Evolutionary conservation across 2,329 filamentous ascomycete genomes (phyloP), one percentile per base, ranked within the genome.

Genomic region (Hymenoscyphus albidus): DNA sequence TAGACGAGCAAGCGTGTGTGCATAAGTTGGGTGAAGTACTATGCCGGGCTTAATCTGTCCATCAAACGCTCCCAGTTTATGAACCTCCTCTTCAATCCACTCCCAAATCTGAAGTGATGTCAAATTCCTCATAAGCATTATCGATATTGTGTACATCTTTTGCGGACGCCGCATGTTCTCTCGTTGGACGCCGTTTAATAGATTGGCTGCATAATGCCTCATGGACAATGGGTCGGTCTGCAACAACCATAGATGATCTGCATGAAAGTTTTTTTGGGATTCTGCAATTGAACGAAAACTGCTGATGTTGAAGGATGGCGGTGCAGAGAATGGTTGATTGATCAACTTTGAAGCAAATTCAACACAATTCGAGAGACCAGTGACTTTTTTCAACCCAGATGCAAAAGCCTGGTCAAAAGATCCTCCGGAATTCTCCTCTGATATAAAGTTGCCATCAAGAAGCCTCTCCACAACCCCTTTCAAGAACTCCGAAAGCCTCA

Each of bases 261-360:
- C 40, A 32, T 61, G 40, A 4, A 59, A 4, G 42, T 64, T 32
- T 2, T 62, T 3, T 18, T 58, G 54, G 7, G 39, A 35, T 32
- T 58, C 32, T 5, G 57, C 56, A 14, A 67, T 58, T 7, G 64
- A 57, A 3, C 63, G 10, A 9, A 68, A 22, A 14, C 12, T 10
- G 1, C 58, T 3, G 5, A 64, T 35, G 32, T 60, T 54, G 14
- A 68, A 66, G 27, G 18, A 10, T 18, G 65, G 65, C 2, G 65
- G 65, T 5, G 58, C 58, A 31, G 61, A 67, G n/a, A 68, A 68
- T 35, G 65, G 58, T 42, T 68, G 65, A 42, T 68, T 70, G 3
- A 61, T 44, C 44, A 48, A 68, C 12, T n/a, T 31, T 10, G 65
- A 67, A 16, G 57, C 58, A 16, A 66, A 65, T n/a, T 60, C 35